Conservation (phyloP, 2,329 filamentous ascomycete genomes). For the Hypoxylon sp. region DNA sequence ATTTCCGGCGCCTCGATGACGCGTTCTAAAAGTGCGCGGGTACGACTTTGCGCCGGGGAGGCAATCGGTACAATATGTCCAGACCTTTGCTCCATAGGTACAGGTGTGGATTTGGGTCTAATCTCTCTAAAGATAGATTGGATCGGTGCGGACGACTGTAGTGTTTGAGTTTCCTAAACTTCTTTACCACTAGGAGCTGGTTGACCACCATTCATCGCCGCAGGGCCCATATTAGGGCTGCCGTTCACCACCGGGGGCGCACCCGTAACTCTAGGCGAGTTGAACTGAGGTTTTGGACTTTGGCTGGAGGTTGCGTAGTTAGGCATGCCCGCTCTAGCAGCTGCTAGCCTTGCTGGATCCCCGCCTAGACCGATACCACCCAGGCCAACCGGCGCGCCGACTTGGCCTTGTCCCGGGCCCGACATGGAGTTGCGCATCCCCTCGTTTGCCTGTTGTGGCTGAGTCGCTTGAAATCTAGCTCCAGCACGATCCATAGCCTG, state of each 20-base stretch:
- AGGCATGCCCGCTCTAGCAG: conserved; percentile 38
- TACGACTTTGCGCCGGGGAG: too few species aligned
- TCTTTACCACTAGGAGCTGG: conserved; percentile 35
- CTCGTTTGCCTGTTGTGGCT: conserved; percentile 43
- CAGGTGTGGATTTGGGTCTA: neutral
- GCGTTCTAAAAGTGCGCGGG: too few species aligned
- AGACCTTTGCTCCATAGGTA: neutral
- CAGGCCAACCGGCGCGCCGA: conserved; percentile 44
- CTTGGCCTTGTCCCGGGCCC: conserved; percentile 39
- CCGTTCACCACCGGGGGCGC: conserved; percentile 40
- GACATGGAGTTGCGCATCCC: conserved; percentile 38
- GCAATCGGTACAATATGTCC: too few species aligned
- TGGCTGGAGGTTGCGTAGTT: conserved; percentile 41
- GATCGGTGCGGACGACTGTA: neutral
- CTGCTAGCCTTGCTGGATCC: conserved; percentile 39
- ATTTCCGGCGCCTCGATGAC: too few species aligned
- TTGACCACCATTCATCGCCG: conserved; percentile 34
- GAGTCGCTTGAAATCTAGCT: conserved; percentile 44
- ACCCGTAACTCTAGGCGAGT: conserved; percentile 31
- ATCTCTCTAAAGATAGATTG: too few species aligned
- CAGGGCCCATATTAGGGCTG: conserved; percentile 27
- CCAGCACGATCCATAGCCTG: conserved; percentile 48
- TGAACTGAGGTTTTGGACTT: conserved; percentile 39
- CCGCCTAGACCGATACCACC: conserved; percentile 45
- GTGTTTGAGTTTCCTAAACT: conserved; percentile 36